Conservation (phyloP, 345 rosid genomes). For the Toxicodendron radicans region DNA sequence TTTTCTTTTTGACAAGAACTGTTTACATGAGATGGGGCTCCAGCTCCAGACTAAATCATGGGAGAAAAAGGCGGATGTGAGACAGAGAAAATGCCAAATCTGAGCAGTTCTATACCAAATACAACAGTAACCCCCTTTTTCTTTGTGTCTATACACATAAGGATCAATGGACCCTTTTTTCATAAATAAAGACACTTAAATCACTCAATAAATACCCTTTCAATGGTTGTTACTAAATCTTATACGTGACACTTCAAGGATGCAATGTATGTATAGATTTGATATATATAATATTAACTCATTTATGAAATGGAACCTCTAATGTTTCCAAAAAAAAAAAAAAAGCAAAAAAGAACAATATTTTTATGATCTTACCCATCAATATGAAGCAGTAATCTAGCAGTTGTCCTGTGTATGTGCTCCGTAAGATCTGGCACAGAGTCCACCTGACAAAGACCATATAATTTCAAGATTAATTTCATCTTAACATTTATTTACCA, state of each 20-base stretch:
- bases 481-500: background rate
- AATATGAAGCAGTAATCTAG: slow-evolving; percentile 83
- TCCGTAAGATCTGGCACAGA: slow-evolving; percentile 75
- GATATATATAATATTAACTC: too few relatives aligned
- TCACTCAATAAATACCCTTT: too few relatives aligned
- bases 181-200: too few relatives aligned
- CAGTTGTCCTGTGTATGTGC: slow-evolving; percentile 87
- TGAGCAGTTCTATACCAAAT: background rate
- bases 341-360: background rate
- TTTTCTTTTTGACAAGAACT: too few relatives aligned
- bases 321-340: background rate
- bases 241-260: too few relatives aligned
- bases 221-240: too few relatives aligned
- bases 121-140: background rate
- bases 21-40: too few relatives aligned
- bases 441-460: slow-evolving; percentile 70
- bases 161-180: too few relatives aligned
- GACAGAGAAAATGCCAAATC: background rate
- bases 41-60: background rate
- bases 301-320: slow-evolving; percentile 6
- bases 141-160: background rate
- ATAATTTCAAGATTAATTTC: background rate
- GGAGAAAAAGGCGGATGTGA: background rate
- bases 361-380: slow-evolving; percentile 65
- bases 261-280: too few relatives aligned